A percentile compares a stretch with the other conserved stretches of the same genome.
These are phyloP conservation scores for Inonotus hispidus DNA, from an alignment of 1,284 basidiomycete genomes.

Conservation along the genomic window DNA sequence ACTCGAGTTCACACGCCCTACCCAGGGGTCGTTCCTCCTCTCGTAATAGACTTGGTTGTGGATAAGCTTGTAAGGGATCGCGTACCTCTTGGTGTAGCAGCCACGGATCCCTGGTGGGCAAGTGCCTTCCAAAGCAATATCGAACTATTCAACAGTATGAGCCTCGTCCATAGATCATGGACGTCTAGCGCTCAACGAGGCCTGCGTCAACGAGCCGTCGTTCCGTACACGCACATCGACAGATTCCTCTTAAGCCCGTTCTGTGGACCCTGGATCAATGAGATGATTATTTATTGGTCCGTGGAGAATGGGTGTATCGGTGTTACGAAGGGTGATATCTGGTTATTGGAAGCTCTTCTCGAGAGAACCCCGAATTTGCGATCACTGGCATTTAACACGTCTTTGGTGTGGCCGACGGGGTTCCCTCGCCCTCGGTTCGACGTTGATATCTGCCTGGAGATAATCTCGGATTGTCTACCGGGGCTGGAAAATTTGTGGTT, in stretches of 20 bases:
- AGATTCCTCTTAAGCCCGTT: background rate
- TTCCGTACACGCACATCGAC: conserved; percentile 1
- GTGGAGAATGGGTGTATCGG: background rate
- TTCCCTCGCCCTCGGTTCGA: background rate
- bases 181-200: background rate
- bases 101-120: background rate
- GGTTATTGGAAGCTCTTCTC: conserved; percentile 1
- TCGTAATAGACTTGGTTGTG: background rate
- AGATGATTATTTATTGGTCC: conserved; percentile 6
- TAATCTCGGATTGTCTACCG: background rate
- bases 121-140: background rate
- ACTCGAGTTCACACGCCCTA: background rate
- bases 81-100: background rate
- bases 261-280: background rate
- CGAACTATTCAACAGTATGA: background rate
- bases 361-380: background rate
- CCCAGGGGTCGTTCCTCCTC: background rate
- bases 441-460: background rate
- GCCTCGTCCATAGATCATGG: conserved; percentile 2
- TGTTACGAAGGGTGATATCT: background rate
- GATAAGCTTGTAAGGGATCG: background rate
- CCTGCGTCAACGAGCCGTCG: background rate
- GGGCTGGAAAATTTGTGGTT: background rate
- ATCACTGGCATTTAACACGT: background rate
- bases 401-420: background rate